These are phyloP conservation scores for Eucalyptus cloeziana DNA, from an alignment of 345 rosid species.

Conservation along the genomic window DNA sequence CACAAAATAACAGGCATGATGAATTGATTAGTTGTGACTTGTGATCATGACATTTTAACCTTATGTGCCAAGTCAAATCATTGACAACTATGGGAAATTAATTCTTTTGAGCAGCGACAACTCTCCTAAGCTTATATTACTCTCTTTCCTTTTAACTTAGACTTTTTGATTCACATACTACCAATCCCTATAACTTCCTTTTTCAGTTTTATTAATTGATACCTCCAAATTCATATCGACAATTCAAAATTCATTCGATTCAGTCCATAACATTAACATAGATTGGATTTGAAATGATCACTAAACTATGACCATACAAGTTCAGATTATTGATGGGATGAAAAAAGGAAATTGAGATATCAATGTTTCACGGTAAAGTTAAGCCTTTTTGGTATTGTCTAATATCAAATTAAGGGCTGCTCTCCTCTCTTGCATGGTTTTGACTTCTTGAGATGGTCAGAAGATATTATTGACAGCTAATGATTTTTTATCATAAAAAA, in stretches of 20 bases:
- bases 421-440: neutral
- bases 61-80: neutral
- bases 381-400: neutral
- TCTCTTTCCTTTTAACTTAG: too few species aligned
- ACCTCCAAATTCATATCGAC: accelerated
- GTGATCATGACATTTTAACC: neutral
- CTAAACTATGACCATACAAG: neutral
- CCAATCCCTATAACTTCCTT: too few species aligned
- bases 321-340: accelerated
- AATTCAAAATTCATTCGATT: too few species aligned
- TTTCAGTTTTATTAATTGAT: too few species aligned
- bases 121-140: too few species aligned
- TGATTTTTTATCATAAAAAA: neutral
- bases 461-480: neutral
- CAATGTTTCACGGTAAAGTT: too few species aligned
- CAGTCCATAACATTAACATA: too few species aligned
- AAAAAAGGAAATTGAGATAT: neutral
- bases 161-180: too few species aligned
- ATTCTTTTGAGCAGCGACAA: too few species aligned
- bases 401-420: neutral
- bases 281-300: neutral
- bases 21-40: neutral
- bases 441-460: neutral
- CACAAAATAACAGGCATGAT: neutral
- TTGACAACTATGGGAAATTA: neutral